These are phyloP conservation scores for Uronychia setigera DNA, from an alignment of 73 alveolate species.

Conservation along the genomic window DNA sequence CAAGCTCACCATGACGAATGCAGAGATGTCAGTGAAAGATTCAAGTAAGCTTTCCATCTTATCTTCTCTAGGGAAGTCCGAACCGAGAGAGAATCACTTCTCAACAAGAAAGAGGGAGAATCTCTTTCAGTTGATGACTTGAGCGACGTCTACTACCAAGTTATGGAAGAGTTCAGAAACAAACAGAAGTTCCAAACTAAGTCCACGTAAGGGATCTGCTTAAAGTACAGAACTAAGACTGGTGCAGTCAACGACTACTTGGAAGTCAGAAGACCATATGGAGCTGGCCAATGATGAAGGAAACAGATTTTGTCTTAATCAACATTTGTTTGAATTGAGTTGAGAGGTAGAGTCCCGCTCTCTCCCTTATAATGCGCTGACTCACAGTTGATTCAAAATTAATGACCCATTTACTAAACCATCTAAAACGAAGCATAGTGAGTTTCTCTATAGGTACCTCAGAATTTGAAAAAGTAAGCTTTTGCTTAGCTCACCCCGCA, in stretches of 20 bases:
- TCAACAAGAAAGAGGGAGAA: constrained; percentile 63
- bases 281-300: constrained; percentile 64
- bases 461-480: no score
- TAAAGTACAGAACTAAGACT: constrained; percentile 49
- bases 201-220: no score
- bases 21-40: constrained; percentile 13
- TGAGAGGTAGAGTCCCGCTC: no score
- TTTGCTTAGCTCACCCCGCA: no score
- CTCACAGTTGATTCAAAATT: no score
- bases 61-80: constrained; percentile 10
- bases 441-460: no score
- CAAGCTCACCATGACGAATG: constrained; percentile 18
- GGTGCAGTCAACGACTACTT: constrained; percentile 64
- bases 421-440: no score
- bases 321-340: no score
- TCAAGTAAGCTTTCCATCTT: neutral
- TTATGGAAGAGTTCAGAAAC: constrained; percentile 58
- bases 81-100: constrained; percentile 8
- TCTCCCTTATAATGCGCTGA: neutral
- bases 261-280: constrained; percentile 74
- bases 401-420: no score
- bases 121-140: constrained; percentile 58
- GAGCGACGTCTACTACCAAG: constrained; percentile 61
- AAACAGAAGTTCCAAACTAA: constrained; percentile 23
- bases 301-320: no score